Evolutionary conservation across 441 rosid genomes (phyloP).

Genomic region (Capsella rubella): DNA sequence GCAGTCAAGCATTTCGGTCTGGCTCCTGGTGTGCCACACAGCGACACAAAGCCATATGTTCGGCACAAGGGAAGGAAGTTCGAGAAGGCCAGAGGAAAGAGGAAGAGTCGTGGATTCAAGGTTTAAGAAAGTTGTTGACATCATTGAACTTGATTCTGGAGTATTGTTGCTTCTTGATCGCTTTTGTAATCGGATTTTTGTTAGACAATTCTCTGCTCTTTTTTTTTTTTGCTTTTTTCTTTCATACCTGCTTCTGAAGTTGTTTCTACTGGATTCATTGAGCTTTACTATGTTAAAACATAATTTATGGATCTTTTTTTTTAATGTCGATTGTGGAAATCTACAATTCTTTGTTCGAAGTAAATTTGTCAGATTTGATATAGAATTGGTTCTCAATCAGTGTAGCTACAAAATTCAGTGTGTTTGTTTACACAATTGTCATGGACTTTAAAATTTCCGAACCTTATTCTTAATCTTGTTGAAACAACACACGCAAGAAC

Average conservation of each 20-base stretch:
- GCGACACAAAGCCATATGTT: slow-evolving; percentile 86
- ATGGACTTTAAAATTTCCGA: neutral
- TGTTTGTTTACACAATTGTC: neutral
- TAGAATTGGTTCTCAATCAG: neutral
- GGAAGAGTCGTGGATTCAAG: slow-evolving; percentile 88
- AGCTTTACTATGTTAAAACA: neutral
- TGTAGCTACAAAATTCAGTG: neutral
- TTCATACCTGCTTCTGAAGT: slow-evolving; percentile 25
- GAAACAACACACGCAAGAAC: slow-evolving; percentile 3
- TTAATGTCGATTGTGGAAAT: neutral
- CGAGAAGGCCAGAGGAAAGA: slow-evolving; percentile 88
- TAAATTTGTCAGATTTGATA: neutral
- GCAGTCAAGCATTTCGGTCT: slow-evolving; percentile 98
- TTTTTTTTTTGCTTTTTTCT: neutral
- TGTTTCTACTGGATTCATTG: slow-evolving; percentile 23
- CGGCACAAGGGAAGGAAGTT: slow-evolving; percentile 90
- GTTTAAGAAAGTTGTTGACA: slow-evolving; percentile 48
- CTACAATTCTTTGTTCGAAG: neutral
- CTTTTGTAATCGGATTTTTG: slow-evolving; percentile 37
- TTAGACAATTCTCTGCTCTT: slow-evolving; percentile 33
- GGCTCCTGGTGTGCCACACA: slow-evolving; percentile 97
- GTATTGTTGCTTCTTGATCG: slow-evolving; percentile 37
- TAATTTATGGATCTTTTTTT: neutral
- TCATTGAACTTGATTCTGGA: slow-evolving; percentile 38
- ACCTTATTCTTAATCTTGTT: slow-evolving; percentile 6